phyloP scores from a whole-genome alignment of 2,329 filamentous ascomycete species.

The Exophiala xenobiotica region DNA sequence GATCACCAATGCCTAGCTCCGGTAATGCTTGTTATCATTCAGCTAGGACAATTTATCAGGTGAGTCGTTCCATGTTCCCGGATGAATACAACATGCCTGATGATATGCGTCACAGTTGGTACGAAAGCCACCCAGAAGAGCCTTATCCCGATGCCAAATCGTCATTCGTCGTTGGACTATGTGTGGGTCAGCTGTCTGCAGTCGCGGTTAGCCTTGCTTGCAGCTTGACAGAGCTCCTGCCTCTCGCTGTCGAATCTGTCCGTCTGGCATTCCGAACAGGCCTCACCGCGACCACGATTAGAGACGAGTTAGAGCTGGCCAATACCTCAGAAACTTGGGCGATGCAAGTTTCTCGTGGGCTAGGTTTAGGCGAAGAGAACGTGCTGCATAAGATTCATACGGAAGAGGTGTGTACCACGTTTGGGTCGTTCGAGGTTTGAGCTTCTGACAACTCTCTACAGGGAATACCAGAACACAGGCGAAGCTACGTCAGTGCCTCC shows the following conservation, averaged over 20 bases:
- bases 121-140: conserved; percentile 30
- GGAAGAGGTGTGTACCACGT: background rate
- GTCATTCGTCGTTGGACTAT: conserved; percentile 42
- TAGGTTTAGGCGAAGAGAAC: background rate
- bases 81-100: background rate
- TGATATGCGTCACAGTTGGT: conserved; percentile 30
- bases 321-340: conserved; percentile 28
- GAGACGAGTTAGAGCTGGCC: conserved; percentile 39
- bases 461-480: background rate
- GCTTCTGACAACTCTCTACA: background rate
- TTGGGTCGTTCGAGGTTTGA: background rate
- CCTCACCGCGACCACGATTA: conserved; percentile 45
- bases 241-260: conserved; percentile 43
- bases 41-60: conserved; percentile 5
- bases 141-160: conserved; percentile 29
- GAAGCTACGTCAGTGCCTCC: conserved; percentile 3
- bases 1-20: conserved; percentile 3
- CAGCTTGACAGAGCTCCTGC: conserved; percentile 41
- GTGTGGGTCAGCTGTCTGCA: conserved; percentile 46
- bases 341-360: background rate
- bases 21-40: conserved; percentile 4
- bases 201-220: conserved; percentile 46
- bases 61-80: background rate
- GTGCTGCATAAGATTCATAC: background rate
- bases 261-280: conserved; percentile 49